phyloP scores from a whole-genome alignment of 805 yeast genomes.

The Huiozyma naganishii region DNA sequence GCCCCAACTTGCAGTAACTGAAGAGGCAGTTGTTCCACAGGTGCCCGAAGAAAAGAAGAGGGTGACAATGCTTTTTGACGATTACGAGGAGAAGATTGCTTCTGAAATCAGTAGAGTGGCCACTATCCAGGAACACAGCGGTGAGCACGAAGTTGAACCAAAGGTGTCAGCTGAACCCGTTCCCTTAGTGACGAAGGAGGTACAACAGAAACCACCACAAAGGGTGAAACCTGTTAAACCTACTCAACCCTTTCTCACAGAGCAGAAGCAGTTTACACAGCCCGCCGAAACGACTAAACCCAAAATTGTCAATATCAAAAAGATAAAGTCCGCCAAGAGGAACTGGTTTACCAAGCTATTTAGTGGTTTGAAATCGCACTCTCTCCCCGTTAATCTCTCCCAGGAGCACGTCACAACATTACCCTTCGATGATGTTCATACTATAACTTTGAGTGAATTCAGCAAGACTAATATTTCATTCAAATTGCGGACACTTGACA shows the following conservation, averaged over 20 bases:
- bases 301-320: neutral
- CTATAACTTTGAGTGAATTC: constrained; percentile 19
- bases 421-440: constrained; percentile 23
- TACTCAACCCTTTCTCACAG: too few species aligned
- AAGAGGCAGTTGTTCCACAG: neutral
- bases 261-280: neutral
- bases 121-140: neutral
- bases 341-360: constrained; percentile 23
- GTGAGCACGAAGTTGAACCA: constrained; percentile 1
- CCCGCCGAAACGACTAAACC: neutral
- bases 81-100: constrained; percentile 11
- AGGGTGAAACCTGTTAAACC: neutral
- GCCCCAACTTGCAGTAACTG: neutral
- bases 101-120: constrained; percentile 3
- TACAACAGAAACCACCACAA: constrained; percentile 1
- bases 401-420: constrained; percentile 17
- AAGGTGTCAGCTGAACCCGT: neutral
- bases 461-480: constrained; percentile 20
- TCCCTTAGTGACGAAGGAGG: neutral
- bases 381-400: constrained; percentile 4
- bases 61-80: constrained; percentile 24
- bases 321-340: constrained; percentile 1
- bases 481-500: constrained; percentile 14
- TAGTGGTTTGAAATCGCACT: constrained; percentile 10
- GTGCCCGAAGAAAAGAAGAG: constrained; percentile 9